These are phyloP conservation scores for Pyrenochaeta sp. DNA, from an alignment of 2,329 filamentous ascomycete genomes.

Conservation along the genomic window DNA sequence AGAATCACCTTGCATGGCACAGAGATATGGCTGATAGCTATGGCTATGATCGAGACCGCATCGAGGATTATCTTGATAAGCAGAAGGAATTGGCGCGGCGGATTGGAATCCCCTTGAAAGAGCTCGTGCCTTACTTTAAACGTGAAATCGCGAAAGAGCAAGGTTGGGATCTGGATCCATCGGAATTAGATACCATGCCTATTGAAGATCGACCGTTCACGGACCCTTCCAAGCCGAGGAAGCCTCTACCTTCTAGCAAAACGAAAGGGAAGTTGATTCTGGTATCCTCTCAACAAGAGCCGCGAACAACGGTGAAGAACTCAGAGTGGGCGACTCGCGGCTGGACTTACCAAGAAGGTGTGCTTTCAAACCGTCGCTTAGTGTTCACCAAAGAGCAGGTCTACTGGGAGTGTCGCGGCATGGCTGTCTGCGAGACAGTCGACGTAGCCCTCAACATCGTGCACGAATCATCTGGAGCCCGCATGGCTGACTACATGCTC, in stretches of 20 bases:
- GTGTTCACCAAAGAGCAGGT: constrained; percentile 3
- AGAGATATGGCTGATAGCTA: constrained; percentile 1
- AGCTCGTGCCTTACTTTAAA: not conserved
- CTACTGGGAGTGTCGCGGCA: constrained; percentile 6
- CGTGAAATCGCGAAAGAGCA: not conserved
- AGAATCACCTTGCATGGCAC: not conserved
- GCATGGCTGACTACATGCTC: constrained; percentile 6
- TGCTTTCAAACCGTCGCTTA: constrained; percentile 3
- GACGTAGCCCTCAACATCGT: not conserved
- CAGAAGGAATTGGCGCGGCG: constrained; percentile 6
- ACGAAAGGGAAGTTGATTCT: not conserved
- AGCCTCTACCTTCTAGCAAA: not conserved
- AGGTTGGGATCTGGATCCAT: not conserved
- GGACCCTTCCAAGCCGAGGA: not conserved
- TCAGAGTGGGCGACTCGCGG: constrained; percentile 6
- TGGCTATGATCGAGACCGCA: not conserved
- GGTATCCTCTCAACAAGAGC: constrained; percentile 3
- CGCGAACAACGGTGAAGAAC: constrained; percentile 1
- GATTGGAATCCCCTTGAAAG: constrained; percentile 2
- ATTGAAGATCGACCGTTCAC: not conserved
- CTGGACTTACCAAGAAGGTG: constrained; percentile 9
- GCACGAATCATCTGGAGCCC: constrained; percentile 1
- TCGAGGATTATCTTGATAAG: constrained; percentile 1
- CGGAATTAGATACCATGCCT: not conserved
- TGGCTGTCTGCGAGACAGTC: constrained; percentile 5